Evolutionary conservation across 2,329 filamentous ascomycete genomes (phyloP), one percentile per base, ranked within the genome.

Genomic region (Mycocentrospora acerina): DNA sequence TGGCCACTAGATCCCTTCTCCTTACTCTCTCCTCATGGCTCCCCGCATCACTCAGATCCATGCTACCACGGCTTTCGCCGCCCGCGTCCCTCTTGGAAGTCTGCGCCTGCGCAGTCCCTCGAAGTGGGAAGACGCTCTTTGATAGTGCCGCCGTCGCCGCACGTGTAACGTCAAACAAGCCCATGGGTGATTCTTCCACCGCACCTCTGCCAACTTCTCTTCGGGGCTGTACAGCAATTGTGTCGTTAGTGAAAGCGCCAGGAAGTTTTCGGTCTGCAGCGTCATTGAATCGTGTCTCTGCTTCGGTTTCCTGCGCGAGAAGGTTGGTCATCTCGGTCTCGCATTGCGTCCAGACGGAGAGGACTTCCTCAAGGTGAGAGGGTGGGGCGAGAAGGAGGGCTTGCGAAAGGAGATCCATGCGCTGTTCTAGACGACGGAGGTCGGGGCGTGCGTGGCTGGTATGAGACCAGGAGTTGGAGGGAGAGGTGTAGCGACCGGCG

Each of bases 371-470:
- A 0, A 93, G 75, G 10, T 85, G 81, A 1, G 76, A 71, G 0
- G 81, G 70, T 1, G 88, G 88, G 0, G 87, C 86, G 33, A 90
- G 78, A 7, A 88, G 78, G 13, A 93, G 73, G 1, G 88, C 86
- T 10, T 85, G 82, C 1, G 85, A 82, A 2, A 94, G 73, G 25
- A 90, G 85, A 55, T 91, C 88, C 60, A 90, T 87, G 15, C 88
- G 81, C 60, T 91, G 88, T 55, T 91, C 86, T 1, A 93, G 72
- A 50, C 88, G 82, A 19, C 86, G 79, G 35, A 93, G 62, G 11
- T 60, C 61, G 5, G 64, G 82, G 11, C 60, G 62, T 73, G 17
- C 74, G 69, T 64, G 83, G 78, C 52, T 78, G 9, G 54, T 39
- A 16, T 59, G 50, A 3, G 53, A 46, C 55, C 59, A 59, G 7